phyloP scores from a whole-genome alignment of 768 basidiomycete genomes.

The Hygrophorus russula region DNA sequence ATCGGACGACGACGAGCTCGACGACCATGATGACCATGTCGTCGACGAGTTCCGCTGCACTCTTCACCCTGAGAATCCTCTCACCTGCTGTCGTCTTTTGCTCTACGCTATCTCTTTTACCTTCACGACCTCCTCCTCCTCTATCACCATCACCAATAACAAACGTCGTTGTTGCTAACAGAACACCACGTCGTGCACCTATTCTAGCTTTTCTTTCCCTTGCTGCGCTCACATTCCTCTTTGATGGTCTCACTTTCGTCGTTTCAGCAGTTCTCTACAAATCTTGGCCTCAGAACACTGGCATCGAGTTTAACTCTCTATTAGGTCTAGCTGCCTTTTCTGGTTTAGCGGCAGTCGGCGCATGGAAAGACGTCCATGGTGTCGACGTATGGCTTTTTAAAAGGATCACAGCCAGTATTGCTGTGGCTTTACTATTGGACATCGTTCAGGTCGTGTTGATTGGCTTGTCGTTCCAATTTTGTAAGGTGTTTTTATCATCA shows the following conservation, averaged over 20 bases:
- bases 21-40: slow-evolving; percentile 20
- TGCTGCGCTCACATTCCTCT: slow-evolving; percentile 58
- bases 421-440: slow-evolving; percentile 47
- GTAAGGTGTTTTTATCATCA: slow-evolving; percentile 17
- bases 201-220: slow-evolving; percentile 68
- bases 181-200: slow-evolving; percentile 62
- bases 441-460: slow-evolving; percentile 46
- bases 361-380: slow-evolving; percentile 70
- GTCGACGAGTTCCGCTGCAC: slow-evolving; percentile 19
- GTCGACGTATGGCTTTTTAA: slow-evolving; percentile 55
- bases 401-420: slow-evolving; percentile 43
- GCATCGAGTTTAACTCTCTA: slow-evolving; percentile 56
- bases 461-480: slow-evolving; percentile 26
- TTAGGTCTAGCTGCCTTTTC: slow-evolving; percentile 60
- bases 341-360: slow-evolving; percentile 62
- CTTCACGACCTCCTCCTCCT: slow-evolving; percentile 33
- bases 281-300: slow-evolving; percentile 51
- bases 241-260: slow-evolving; percentile 69
- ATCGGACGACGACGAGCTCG: slow-evolving; percentile 12
- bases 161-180: slow-evolving; percentile 61
- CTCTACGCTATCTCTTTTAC: slow-evolving; percentile 48
- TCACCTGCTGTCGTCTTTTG: slow-evolving; percentile 61
- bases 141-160: slow-evolving; percentile 53
- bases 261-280: slow-evolving; percentile 52
- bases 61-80: slow-evolving; percentile 49